Evolutionary conservation across 129 eudicot genomes (phyloP).

Genomic region (Tagetes patula): DNA sequence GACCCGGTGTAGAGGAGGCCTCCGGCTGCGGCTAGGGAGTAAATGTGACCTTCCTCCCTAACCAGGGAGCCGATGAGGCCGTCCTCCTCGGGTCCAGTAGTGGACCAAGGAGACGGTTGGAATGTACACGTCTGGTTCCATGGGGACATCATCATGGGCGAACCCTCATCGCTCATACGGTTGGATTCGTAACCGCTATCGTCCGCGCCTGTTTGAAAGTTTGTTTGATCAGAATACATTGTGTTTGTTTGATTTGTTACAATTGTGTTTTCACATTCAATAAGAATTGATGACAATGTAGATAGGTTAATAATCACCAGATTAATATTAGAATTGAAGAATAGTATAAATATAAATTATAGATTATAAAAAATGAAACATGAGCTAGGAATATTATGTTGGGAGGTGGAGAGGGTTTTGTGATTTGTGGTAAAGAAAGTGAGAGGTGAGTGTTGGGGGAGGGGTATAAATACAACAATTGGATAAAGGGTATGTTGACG

Average conservation of each 20-base stretch:
- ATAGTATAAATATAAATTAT: too few relatives aligned
- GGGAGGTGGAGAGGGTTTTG: not conserved
- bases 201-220: slow-evolving; percentile 18
- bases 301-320: not conserved
- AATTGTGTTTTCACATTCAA: not conserved
- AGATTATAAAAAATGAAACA: not conserved
- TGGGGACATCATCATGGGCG: slow-evolving; percentile 89
- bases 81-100: slow-evolving; percentile 14
- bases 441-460: slow-evolving; percentile 32
- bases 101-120: slow-evolving; percentile 46
- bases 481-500: slow-evolving; percentile 25
- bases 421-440: slow-evolving; percentile 27
- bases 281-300: not conserved
- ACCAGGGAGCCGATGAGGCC: slow-evolving; percentile 44
- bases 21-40: slow-evolving; percentile 48
- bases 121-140: slow-evolving; percentile 59
- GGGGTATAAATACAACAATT: slow-evolving; percentile 22
- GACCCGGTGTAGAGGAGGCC: slow-evolving; percentile 60
- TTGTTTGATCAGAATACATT: slow-evolving; percentile 45
- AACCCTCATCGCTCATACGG: slow-evolving; percentile 71
- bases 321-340: not conserved
- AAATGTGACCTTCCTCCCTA: slow-evolving; percentile 55
- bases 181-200: slow-evolving; percentile 47
- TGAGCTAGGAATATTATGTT: not conserved
- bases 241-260: not conserved